Conservation (phyloP, 768 basidiomycete species). For the Tricholoma sp. region DNA sequence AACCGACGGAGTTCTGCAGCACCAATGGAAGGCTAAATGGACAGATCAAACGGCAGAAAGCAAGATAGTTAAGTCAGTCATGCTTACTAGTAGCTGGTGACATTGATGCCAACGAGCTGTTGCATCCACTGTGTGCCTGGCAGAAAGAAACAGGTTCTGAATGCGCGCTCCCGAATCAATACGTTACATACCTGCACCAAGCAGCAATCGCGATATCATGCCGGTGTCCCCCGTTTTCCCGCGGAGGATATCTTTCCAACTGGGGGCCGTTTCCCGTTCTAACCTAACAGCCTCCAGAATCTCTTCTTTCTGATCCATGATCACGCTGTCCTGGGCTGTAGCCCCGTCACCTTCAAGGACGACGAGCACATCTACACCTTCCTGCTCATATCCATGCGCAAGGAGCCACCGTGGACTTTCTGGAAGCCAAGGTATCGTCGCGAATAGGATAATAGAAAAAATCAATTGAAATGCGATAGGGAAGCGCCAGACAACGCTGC, state of each 20-base stretch:
- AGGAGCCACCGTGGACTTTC: conserved; percentile 47
- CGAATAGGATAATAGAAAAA: conserved; percentile 39
- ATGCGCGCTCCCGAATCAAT: not conserved
- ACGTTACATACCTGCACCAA: conserved; percentile 33
- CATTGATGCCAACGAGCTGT: conserved; percentile 46
- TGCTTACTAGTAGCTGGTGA: conserved; percentile 46
- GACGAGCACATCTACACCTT: conserved; percentile 37
- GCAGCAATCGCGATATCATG: conserved; percentile 37
- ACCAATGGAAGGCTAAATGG: conserved; percentile 38
- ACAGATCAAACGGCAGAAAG: not conserved
- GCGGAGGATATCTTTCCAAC: conserved; percentile 36
- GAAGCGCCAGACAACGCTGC: conserved; percentile 43
- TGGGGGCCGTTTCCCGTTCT: conserved; percentile 36
- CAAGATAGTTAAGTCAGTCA: not conserved
- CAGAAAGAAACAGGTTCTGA: not conserved
- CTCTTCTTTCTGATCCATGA: conserved; percentile 33
- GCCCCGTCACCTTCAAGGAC: conserved; percentile 37
- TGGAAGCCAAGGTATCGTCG: conserved; percentile 44
- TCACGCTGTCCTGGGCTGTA: conserved; percentile 29
- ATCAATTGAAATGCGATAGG: conserved; percentile 47
- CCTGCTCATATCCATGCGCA: conserved; percentile 37
- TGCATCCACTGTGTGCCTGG: conserved; percentile 49
- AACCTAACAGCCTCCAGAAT: conserved; percentile 41
- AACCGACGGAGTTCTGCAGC: conserved; percentile 45
- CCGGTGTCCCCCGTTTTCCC: conserved; percentile 40